Conservation (phyloP, 257 asterid species). For the Nyctanthes arbortristis region DNA sequence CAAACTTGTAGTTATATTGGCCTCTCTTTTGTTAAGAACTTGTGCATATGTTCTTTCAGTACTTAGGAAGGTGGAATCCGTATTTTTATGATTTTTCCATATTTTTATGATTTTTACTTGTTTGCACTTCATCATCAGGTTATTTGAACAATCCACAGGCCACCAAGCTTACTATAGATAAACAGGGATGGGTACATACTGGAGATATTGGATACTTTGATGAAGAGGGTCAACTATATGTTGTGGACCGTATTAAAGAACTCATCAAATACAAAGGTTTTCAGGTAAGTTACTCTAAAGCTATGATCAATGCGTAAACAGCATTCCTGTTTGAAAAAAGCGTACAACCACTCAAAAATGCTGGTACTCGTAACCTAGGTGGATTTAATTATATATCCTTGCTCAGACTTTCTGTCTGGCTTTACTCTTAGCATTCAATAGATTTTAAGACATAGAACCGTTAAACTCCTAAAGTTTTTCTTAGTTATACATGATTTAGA, state of each 20-base stretch:
- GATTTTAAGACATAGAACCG: too few species aligned
- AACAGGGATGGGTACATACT: slow-evolving; percentile 91
- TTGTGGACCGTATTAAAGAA: slow-evolving; percentile 93
- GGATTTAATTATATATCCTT: background rate
- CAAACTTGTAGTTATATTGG: background rate
- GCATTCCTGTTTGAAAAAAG: too few species aligned
- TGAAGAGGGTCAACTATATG: slow-evolving; percentile 75
- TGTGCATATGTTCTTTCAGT: slow-evolving; percentile 1
- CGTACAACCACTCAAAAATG: background rate
- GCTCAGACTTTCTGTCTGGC: background rate
- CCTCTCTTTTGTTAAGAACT: background rate
- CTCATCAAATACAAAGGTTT: slow-evolving; percentile 92
- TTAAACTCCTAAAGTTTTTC: background rate
- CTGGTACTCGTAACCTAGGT: background rate
- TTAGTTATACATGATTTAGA: background rate
- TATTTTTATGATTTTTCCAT: too few species aligned
- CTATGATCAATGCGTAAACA: background rate
- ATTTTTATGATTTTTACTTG: background rate
- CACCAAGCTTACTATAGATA: slow-evolving; percentile 82
- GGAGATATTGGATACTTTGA: slow-evolving; percentile 97
- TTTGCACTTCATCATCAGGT: slow-evolving; percentile 42
- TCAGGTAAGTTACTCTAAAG: slow-evolving; percentile 52
- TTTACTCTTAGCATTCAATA: background rate
- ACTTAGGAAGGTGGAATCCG: slow-evolving; percentile 13
- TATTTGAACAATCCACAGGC: slow-evolving; percentile 80